Conservation (phyloP, 1,284 basidiomycete species). For the Pyrrhoderma noxium region DNA sequence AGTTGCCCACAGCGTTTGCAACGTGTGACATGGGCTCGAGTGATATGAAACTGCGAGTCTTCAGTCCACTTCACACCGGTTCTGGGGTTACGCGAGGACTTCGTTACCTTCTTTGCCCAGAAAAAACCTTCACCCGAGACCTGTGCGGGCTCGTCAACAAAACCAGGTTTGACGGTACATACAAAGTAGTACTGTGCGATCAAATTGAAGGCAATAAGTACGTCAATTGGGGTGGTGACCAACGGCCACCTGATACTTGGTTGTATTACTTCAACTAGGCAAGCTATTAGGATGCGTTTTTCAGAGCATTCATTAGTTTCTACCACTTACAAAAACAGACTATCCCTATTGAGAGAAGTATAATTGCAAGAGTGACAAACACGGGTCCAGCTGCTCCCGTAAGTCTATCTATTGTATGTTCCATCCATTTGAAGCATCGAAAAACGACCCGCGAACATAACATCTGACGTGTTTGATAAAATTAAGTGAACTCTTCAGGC, state of each 20-base stretch:
- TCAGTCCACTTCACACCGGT: constrained; percentile 32
- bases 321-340: constrained; percentile 73
- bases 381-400: constrained; percentile 88
- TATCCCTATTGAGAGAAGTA: constrained; percentile 62
- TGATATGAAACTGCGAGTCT: constrained; percentile 35
- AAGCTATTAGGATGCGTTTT: constrained; percentile 4
- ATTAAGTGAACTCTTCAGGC: not conserved
- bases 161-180: constrained; percentile 72
- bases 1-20: constrained; percentile 65
- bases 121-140: constrained; percentile 35
- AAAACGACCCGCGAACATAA: constrained; percentile 59
- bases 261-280: constrained; percentile 66
- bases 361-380: constrained; percentile 74
- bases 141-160: constrained; percentile 45
- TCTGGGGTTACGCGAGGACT: constrained; percentile 19
- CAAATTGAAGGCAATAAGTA: constrained; percentile 73
- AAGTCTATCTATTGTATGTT: constrained; percentile 69
- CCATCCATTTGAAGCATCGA: constrained; percentile 77
- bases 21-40: constrained; percentile 44
- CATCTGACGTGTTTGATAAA: not conserved
- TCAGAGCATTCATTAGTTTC: not conserved
- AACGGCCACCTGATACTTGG: constrained; percentile 46
- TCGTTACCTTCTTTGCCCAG: constrained; percentile 38
- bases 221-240: constrained; percentile 57
- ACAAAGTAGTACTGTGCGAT: constrained; percentile 81